Percentiles rank a stretch among this genome's conserved stretches.
Conservation (phyloP, 257 asterid species). For the Nicotiana paniculata region DNA sequence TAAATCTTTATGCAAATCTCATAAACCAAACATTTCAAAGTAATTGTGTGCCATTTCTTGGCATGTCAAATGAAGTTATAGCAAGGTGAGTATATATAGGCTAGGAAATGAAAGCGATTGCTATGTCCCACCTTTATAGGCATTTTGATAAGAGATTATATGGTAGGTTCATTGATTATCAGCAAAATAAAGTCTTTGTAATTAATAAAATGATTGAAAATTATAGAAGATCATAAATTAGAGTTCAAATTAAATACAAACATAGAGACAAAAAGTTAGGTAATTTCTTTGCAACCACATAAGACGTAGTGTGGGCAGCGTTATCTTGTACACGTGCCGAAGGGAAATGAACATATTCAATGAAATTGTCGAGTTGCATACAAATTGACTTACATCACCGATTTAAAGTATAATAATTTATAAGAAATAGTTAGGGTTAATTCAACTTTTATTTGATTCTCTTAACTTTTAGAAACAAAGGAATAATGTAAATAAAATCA, state of each 20-base stretch:
- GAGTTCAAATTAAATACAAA: background rate
- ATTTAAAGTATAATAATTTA: background rate
- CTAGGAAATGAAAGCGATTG: background rate
- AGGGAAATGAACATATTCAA: too few species aligned
- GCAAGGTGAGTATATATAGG: background rate
- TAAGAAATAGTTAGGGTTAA: too few species aligned
- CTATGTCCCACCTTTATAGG: background rate
- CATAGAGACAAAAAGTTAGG: background rate
- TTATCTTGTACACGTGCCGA: background rate
- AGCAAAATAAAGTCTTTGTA: background rate
- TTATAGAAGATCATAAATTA: background rate
- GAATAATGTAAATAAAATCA: too few species aligned
- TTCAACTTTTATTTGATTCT: background rate
- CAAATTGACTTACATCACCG: background rate
- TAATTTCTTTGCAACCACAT: background rate
- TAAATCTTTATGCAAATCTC: conserved; percentile 30
- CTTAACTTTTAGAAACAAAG: too few species aligned
- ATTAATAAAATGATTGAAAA: background rate
- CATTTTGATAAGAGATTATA: background rate
- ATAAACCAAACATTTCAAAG: background rate
- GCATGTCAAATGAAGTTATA: background rate
- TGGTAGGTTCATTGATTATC: background rate
- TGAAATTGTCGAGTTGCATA: background rate
- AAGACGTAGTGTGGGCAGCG: background rate
- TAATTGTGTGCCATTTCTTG: background rate